Evolutionary conservation across 805 yeast species (phyloP), one percentile per base, ranked within the genome.

Genomic region (Candida boleticola): DNA sequence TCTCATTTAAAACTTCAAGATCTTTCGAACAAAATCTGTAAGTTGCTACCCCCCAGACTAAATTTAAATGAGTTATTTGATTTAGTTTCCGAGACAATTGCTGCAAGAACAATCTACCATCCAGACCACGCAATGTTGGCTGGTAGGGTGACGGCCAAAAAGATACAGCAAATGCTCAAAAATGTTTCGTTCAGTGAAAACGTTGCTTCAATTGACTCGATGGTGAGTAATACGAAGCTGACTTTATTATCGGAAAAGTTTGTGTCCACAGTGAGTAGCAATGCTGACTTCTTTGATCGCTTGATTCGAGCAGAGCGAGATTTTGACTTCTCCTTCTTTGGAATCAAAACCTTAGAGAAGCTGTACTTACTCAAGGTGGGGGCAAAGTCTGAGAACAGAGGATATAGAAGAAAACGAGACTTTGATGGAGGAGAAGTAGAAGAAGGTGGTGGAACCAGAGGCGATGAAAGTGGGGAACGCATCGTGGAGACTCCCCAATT

Each of bases 401-500:
- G 21, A 4, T 9, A 17, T 4, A 31, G 35, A 31, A 16, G 21
- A 11, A 14, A 7, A 5, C 19, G 35, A 31, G 16, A 19, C 5
- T 7, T 31, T 14, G 21, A 31, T 19, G 14, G 14, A 13, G 5
- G 14, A 13, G 14, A 11, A 11, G 27, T 7, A 7, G 7, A 7
- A 11, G 27, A 29, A 7, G 35, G 20, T 5, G 13, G 11, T 9
- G 21, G 11, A 19, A 17, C 21, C 16, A 7, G 10, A 17, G 35
- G 16, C 5, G 26, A 20, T 18, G 5, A 6, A 6, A 11, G 13
- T 10, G 22, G 22, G 4, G 27, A 23, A 11, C 64, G 65, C 42
- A 77, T 83, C n/a, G 84, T 84, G 37, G 99, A 92, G 69, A 85
- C 96, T 37, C 97, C 97, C 3, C 97, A 92, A 64, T 95, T 77